Base-by-base conservation (phyloP, 345 rosid genomes). In the Sapria himalayana region DNA sequence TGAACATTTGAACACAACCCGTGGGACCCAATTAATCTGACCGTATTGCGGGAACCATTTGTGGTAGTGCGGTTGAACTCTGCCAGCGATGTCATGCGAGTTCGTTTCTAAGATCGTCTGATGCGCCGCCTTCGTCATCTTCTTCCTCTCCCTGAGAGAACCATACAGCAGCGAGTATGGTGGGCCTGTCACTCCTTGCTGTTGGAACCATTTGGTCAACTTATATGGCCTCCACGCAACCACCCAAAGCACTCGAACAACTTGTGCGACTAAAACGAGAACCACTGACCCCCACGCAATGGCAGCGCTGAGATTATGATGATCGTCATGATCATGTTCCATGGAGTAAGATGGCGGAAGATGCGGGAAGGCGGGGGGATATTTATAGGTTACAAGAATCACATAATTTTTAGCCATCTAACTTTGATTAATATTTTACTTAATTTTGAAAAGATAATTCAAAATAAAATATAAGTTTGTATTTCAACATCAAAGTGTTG, bases 111-210 rank as follows among this genome's bases (percentile, higher is more conserved):
- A 43, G 12, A 40, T 20, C 1, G 18, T 13, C 20, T 43, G 33
- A 2, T 11, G 1, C 4, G 66, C 48, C 12, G 11, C 42, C n/a
- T 32, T 27, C 12, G 16, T 43, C 48, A 53, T 17, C 45, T 15
- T 39, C 47, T 47, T 43, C 10, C 56, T 48, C 19, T 56, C 50
- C 1, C 6, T 8, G 3, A 52, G 54, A 23, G 69, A 62, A 2
- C 73, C 73, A 4, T 35, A 29, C 17, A 59, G 29, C 21, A 56
- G 14, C 1, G 21, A 15, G 43, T 59, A 59, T 1, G 50, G 19
- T 11, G 66, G 69, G 2, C 58, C 69, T 3, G 8, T 20, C 11
- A 63, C 21, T 27, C 73, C 69, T 59, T 59, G 63, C 15, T 52
- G 43, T 33, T 41, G 33, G 19, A 67, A 59, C 11, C 10, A 4